Percentiles rank a stretch among this genome's conserved stretches.
These are phyloP conservation scores for Crithidia fasciculata DNA, from an alignment of 208 protist genomes.

Conservation along the genomic window DNA sequence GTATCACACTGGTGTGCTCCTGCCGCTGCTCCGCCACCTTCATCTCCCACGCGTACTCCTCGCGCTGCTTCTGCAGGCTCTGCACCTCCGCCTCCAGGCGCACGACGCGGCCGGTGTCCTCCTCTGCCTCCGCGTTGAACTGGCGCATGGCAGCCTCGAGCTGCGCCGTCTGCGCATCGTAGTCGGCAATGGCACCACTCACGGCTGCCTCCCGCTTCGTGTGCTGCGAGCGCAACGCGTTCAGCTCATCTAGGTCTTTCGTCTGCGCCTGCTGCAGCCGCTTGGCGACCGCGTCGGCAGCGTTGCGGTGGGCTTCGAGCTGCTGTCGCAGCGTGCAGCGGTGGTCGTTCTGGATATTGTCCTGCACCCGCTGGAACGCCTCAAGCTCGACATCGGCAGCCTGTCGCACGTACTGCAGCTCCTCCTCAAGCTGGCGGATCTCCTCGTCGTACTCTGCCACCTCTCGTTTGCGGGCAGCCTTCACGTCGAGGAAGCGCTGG, in stretches of 20 bases:
- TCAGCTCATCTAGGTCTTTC: slow-evolving; percentile 61
- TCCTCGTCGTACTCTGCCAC: slow-evolving; percentile 69
- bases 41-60: slow-evolving; percentile 76
- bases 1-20: slow-evolving; percentile 64
- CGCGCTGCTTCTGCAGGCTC: slow-evolving; percentile 53
- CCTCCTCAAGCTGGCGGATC: slow-evolving; percentile 70
- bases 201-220: slow-evolving; percentile 85
- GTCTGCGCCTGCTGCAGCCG: slow-evolving; percentile 41
- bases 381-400: slow-evolving; percentile 76
- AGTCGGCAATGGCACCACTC: slow-evolving; percentile 83
- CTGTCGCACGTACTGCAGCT: slow-evolving; percentile 74
- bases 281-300: slow-evolving; percentile 46
- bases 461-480: slow-evolving; percentile 62
- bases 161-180: slow-evolving; percentile 72
- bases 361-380: slow-evolving; percentile 64
- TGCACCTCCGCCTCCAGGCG: slow-evolving; percentile 67
- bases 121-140: slow-evolving; percentile 78
- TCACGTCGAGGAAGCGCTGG: slow-evolving; percentile 80
- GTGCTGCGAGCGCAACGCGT: slow-evolving; percentile 63
- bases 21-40: slow-evolving; percentile 72
- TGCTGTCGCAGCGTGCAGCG: slow-evolving; percentile 49
- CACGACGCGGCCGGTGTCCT: slow-evolving; percentile 75
- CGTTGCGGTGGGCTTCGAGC: slow-evolving; percentile 52
- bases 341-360: slow-evolving; percentile 57
- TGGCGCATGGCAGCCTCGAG: slow-evolving; percentile 43